Percentiles rank a stretch among this genome's conserved stretches.
These are phyloP conservation scores for Cucumis sativus DNA, from an alignment of 306 rosid species.

Conservation along the genomic window DNA sequence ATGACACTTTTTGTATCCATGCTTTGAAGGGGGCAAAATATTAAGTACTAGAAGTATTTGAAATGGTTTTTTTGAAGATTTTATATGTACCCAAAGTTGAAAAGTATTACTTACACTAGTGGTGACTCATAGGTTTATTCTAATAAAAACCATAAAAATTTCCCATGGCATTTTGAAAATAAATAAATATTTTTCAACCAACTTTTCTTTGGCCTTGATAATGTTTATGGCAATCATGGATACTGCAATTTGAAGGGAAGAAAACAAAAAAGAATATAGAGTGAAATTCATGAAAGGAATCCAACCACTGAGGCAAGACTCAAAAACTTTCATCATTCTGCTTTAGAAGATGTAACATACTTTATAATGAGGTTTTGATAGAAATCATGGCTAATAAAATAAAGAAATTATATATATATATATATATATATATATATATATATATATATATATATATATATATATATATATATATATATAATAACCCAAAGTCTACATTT, in stretches of 20 bases:
- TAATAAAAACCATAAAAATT: not conserved
- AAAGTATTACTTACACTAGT: not conserved
- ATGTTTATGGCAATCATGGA: conserved; percentile 7
- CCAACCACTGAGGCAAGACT: conserved; percentile 39
- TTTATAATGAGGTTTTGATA: conserved; percentile 24
- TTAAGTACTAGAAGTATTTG: not conserved
- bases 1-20: not conserved
- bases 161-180: not conserved
- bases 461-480: no score
- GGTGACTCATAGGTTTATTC: not conserved
- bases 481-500: conserved; percentile 32
- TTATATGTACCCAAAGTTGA: not conserved
- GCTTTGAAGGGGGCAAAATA: not conserved
- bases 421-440: no score
- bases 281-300: conserved; percentile 20
- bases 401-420: not conserved
- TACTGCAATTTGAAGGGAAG: conserved; percentile 16
- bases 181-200: not conserved
- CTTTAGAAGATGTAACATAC: conserved; percentile 39
- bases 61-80: not conserved
- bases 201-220: not conserved
- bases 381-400: conserved; percentile 15
- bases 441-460: no score
- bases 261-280: not conserved
- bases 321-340: conserved; percentile 34